These are phyloP conservation scores for Calonectria hawksworthii DNA, from an alignment of 2,329 filamentous ascomycete genomes.

Conservation along the genomic window DNA sequence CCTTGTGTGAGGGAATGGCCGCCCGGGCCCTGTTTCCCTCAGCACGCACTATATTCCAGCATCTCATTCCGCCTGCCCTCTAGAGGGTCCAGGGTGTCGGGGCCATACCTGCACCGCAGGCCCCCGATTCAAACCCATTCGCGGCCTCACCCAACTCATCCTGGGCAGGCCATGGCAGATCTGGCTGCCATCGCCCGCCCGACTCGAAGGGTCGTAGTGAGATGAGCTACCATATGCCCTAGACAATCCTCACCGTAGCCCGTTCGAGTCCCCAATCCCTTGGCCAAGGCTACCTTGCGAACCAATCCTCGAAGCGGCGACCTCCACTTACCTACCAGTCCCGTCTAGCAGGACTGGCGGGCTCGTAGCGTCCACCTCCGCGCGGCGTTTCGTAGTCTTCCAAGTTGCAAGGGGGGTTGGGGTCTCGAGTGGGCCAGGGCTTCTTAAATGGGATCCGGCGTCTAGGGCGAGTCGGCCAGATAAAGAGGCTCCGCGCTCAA, in stretches of 20 bases:
- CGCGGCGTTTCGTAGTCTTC: slow-evolving; percentile 31
- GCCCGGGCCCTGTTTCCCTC: slow-evolving; percentile 47
- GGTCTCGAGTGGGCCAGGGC: slow-evolving; percentile 5
- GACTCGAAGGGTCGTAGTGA: slow-evolving; percentile 42
- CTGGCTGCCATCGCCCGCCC: slow-evolving; percentile 35
- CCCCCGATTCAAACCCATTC: slow-evolving; percentile 32
- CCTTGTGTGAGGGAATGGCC: slow-evolving; percentile 49
- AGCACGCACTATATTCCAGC: slow-evolving; percentile 52
- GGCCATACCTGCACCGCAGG: slow-evolving; percentile 40
- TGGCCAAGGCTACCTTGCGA: slow-evolving; percentile 31
- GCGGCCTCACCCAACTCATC: slow-evolving; percentile 28
- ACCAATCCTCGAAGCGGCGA: slow-evolving; percentile 39
- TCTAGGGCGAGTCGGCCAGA: slow-evolving; percentile 40
- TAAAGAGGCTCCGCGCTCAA: slow-evolving; percentile 39
- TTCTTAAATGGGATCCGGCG: slow-evolving; percentile 20
- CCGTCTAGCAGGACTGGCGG: slow-evolving; percentile 44
- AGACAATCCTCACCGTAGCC: slow-evolving; percentile 30
- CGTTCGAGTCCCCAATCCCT: slow-evolving; percentile 19
- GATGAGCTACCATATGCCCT: slow-evolving; percentile 46
- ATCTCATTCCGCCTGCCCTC: slow-evolving; percentile 46
- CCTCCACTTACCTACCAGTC: slow-evolving; percentile 32
- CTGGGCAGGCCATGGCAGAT: slow-evolving; percentile 28
- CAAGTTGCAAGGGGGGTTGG: slow-evolving; percentile 18
- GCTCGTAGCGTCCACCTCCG: slow-evolving; percentile 35
- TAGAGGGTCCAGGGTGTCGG: slow-evolving; percentile 35